Conservation (phyloP, 768 basidiomycete species). For the Boletus pseudo-olivaceus region DNA sequence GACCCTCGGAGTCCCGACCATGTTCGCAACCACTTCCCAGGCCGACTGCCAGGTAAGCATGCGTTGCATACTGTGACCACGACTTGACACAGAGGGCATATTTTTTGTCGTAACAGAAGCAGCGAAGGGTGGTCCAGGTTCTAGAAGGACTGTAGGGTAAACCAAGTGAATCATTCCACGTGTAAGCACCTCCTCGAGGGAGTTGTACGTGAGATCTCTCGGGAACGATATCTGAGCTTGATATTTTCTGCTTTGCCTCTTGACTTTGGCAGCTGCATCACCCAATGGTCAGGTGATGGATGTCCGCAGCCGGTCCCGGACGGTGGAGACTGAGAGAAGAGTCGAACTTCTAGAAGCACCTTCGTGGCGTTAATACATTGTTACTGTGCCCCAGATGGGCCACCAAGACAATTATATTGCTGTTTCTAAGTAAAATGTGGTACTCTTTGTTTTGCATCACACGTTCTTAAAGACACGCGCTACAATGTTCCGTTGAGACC, state of each 20-base stretch:
- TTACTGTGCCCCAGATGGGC: background rate
- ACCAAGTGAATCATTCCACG: background rate
- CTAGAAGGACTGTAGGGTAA: constrained; percentile 47
- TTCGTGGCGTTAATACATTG: constrained; percentile 11
- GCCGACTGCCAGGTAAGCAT: constrained; percentile 55
- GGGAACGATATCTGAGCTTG: background rate
- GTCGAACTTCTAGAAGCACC: constrained; percentile 4
- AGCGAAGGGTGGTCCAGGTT: constrained; percentile 68
- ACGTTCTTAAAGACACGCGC: background rate
- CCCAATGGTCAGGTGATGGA: background rate
- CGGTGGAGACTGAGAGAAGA: constrained; percentile 2
- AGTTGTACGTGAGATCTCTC: background rate
- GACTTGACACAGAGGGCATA: background rate
- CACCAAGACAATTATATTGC: background rate
- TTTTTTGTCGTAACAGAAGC: constrained; percentile 43
- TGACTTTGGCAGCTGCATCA: background rate
- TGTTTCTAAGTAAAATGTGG: background rate
- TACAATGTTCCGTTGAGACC: background rate
- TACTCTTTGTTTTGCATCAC: background rate
- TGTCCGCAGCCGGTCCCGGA: background rate
- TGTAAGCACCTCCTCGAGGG: constrained; percentile 3
- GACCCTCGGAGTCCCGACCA: constrained; percentile 60
- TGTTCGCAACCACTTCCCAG: constrained; percentile 54
- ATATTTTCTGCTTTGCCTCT: background rate
- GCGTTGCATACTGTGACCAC: background rate